Conservation (phyloP, 768 basidiomycete genomes). For the Termitomyces sp. region DNA sequence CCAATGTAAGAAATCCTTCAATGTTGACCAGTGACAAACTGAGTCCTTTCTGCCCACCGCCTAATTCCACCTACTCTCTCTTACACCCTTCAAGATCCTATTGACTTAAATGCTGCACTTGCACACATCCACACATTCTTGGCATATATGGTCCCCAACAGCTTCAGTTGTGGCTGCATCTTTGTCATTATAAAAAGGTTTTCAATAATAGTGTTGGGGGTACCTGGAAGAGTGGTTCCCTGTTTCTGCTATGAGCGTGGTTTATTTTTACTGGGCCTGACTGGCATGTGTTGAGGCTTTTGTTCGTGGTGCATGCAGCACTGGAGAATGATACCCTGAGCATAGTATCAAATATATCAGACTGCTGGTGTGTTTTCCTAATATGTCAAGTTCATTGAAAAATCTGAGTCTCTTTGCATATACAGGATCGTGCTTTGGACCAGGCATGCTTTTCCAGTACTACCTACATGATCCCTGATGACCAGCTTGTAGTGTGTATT, state of each 20-base stretch:
- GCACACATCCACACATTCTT: conserved; percentile 64
- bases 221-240: conserved; percentile 86
- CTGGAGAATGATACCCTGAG: too few species aligned
- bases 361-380: too few species aligned
- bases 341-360: too few species aligned
- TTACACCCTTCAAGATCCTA: not conserved
- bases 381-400: too few species aligned
- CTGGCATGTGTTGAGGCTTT: too few species aligned
- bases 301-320: too few species aligned
- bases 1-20: not conserved
- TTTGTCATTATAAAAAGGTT: conserved; percentile 78
- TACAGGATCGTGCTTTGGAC: too few species aligned
- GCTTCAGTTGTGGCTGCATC: conserved; percentile 63
- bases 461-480: conserved; percentile 44
- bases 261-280: too few species aligned
- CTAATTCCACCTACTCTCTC: not conserved
- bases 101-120: conserved; percentile 43
- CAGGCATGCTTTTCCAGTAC: conserved; percentile 64
- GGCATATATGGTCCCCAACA: conserved; percentile 59
- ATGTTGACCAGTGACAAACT: not conserved
- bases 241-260: too few species aligned
- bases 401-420: too few species aligned
- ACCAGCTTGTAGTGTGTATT: conserved; percentile 50
- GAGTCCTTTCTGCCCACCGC: not conserved
- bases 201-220: conserved; percentile 82